A percentile compares a stretch with the other conserved stretches of the same genome.
phyloP scores from a whole-genome alignment of 768 basidiomycete genomes.

The Gloeopeniophorella convolvens region DNA sequence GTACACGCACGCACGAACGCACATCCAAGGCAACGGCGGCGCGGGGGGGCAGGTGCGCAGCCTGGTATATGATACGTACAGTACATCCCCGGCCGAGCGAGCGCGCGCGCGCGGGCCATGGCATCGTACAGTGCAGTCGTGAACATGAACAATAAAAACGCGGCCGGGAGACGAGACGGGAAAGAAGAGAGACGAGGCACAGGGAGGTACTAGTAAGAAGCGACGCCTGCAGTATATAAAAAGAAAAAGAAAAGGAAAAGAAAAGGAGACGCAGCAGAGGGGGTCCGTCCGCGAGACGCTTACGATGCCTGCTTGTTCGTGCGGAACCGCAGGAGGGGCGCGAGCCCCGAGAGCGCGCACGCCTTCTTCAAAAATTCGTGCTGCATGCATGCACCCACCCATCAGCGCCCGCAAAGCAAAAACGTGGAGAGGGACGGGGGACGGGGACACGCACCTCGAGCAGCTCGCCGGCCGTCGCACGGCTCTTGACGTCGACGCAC shows the following conservation, averaged over 20 bases:
- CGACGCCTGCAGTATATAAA: no score
- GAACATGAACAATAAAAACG: no score
- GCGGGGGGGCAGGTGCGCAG: conserved; percentile 1
- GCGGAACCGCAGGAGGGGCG: conserved; percentile 72
- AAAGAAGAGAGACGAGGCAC: conserved; percentile 10
- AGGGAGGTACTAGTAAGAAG: conserved; percentile 1
- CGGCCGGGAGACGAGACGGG: no score
- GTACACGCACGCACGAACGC: neutral
- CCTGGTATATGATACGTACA: conserved; percentile 11
- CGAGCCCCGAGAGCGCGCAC: conserved; percentile 74
- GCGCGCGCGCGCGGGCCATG: conserved; percentile 3
- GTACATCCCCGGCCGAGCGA: conserved; percentile 13
- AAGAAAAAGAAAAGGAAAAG: neutral
- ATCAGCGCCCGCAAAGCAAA: no score
- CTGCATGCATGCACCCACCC: no score
- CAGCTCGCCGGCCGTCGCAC: conserved; percentile 84
- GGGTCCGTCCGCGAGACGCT: neutral
- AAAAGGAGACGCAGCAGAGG: no score
- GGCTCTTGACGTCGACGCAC: conserved; percentile 91
- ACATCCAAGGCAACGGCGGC: neutral
- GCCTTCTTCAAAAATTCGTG: conserved; percentile 93
- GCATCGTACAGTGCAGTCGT: conserved; percentile 15
- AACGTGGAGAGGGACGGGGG: no score
- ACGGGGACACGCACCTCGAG: conserved; percentile 77
- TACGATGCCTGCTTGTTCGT: conserved; percentile 51